Evolutionary conservation across 1,139 yeast species (phyloP), one percentile per base, ranked within the genome.

Genomic region (Wickerhamomyces sp.): DNA sequence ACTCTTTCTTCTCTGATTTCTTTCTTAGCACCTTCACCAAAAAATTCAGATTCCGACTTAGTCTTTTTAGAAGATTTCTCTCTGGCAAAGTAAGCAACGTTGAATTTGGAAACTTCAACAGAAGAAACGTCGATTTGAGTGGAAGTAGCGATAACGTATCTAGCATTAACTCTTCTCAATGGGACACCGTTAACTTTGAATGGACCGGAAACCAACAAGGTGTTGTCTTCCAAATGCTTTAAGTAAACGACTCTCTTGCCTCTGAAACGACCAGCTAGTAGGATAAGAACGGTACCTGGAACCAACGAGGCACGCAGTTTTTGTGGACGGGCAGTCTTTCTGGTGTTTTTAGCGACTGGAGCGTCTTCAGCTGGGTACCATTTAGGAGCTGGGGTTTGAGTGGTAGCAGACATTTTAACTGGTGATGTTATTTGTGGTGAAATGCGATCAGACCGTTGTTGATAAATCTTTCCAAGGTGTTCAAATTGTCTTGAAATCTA

Each of bases 161-260:
- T 84, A 55, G 95, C 79, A 70, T 86, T 87, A 56, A 87, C 95
- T 76, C 95, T 83, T 78, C 94, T 83, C 67, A 86, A 79, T 68
- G 96, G 96, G 51, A 87, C 96, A 75, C 96, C 96, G 71, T 87
- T 87, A 59, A 87, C 80, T 78, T 86, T 87, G 93, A 86, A 87
- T 59, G 96, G 96, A 62, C 96, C 96, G 43, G 94, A 72, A 48
- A 87, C 94, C 62, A 87, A 80, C 59, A 87, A 75, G 50, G 95
- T 86, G 84, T 82, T 83, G 76, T 87, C 95, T 72, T 84, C 91
- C 63, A 87, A 78, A 68, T 78, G 68, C 82, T 86, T 86, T 65
- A 87, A 79, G 81, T 79, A 81, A 45, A 87, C 95, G 56, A 87
- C 96, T 72, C 96, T 86, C 83, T 87, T 87, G 64, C 96, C 96